A percentile compares a stretch with the other conserved stretches of the same genome.
Evolutionary conservation across 345 rosid genomes (phyloP).

Genomic region (Isatis tinctoria): DNA sequence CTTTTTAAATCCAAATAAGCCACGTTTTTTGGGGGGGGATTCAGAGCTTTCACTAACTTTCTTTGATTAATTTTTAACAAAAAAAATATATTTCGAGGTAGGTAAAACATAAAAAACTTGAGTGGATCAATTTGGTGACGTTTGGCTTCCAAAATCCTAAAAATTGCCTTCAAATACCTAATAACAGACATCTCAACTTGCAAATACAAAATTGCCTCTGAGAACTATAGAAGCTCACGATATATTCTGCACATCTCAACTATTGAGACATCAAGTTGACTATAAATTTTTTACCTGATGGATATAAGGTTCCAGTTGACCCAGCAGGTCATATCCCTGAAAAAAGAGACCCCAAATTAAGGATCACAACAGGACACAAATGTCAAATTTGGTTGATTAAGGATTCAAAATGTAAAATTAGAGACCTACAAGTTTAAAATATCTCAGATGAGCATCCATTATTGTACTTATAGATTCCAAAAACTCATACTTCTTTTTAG

Average conservation of each 20-base stretch:
- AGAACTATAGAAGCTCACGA: not conserved
- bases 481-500: slow-evolving; percentile 89
- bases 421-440: slow-evolving; percentile 66
- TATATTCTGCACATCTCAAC: not conserved
- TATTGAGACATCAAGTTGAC: not conserved
- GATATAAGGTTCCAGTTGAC: slow-evolving; percentile 81
- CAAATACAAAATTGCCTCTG: not conserved
- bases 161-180: not conserved
- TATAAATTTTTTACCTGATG: slow-evolving; percentile 57
- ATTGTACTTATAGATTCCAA: slow-evolving; percentile 90
- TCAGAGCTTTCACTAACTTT: not conserved
- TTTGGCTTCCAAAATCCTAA: not conserved
- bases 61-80: not conserved
- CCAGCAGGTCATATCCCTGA: slow-evolving; percentile 75
- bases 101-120: no score
- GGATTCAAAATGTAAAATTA: slow-evolving; percentile 1
- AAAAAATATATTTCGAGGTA: not conserved
- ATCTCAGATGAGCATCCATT: slow-evolving; percentile 90
- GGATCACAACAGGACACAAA: not conserved
- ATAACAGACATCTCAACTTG: not conserved
- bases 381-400: slow-evolving; percentile 1
- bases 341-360: slow-evolving; percentile 22
- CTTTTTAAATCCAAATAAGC: not conserved
- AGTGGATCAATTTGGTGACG: no score
- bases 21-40: not conserved